These are phyloP conservation scores for Microbotryum saponariae DNA, from an alignment of 1,284 basidiomycete species.

Conservation along the genomic window DNA sequence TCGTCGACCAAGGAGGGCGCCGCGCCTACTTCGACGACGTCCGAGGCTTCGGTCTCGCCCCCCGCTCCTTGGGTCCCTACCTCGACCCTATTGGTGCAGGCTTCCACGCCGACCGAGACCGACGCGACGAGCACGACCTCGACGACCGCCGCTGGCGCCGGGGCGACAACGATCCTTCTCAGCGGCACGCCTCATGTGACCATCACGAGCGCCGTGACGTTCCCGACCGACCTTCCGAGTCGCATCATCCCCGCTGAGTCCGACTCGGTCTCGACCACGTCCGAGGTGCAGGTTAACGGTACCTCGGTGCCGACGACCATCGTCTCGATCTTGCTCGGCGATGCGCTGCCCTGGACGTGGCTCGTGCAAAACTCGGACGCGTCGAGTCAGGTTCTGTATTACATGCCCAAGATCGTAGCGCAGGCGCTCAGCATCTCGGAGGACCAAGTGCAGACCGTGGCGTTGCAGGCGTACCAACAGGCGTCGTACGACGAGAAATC, in stretches of 20 bases:
- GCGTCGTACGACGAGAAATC: slow-evolving; percentile 12
- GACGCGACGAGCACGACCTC: slow-evolving; percentile 4
- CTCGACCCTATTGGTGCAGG: slow-evolving; percentile 17
- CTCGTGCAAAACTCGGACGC: slow-evolving; percentile 34
- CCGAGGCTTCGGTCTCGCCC: neutral
- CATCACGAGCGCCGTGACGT: slow-evolving; percentile 24
- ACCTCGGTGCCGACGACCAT: slow-evolving; percentile 16
- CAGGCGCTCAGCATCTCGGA: slow-evolving; percentile 22
- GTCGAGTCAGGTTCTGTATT: slow-evolving; percentile 32
- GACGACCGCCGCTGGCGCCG: neutral
- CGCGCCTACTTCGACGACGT: neutral
- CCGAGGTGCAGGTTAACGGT: neutral
- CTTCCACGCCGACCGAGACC: neutral
- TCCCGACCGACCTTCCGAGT: slow-evolving; percentile 28
- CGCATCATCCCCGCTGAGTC: slow-evolving; percentile 20
- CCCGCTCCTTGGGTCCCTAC: slow-evolving; percentile 22
- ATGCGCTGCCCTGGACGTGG: slow-evolving; percentile 32
- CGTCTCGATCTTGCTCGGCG: slow-evolving; percentile 31
- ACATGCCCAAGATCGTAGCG: slow-evolving; percentile 30
- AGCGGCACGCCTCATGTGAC: slow-evolving; percentile 25
- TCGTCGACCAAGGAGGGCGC: neutral
- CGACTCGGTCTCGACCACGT: neutral
- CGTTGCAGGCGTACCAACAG: slow-evolving; percentile 33
- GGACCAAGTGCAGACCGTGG: slow-evolving; percentile 22
- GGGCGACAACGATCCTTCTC: slow-evolving; percentile 18